Conservation (phyloP, 768 basidiomycete species). For the Podaxis mareebaensis region DNA sequence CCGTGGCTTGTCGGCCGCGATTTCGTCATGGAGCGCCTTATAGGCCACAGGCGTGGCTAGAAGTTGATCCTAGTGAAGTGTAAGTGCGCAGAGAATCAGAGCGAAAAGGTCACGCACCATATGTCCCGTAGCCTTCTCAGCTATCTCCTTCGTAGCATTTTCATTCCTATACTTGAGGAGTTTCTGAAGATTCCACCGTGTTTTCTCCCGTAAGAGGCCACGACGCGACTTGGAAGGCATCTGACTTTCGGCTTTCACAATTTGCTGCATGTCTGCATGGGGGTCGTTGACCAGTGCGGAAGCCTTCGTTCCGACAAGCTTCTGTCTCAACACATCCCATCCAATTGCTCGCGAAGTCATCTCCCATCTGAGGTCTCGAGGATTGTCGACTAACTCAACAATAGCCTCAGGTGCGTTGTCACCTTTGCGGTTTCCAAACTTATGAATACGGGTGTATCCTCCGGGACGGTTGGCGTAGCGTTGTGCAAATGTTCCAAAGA, state of each 20-base stretch:
- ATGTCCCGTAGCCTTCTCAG: slow-evolving; percentile 60
- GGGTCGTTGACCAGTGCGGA: slow-evolving; percentile 53
- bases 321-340: slow-evolving; percentile 71
- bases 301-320: slow-evolving; percentile 45
- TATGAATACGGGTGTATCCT: slow-evolving; percentile 94
- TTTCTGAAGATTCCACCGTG: slow-evolving; percentile 77
- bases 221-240: slow-evolving; percentile 36
- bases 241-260: slow-evolving; percentile 50
- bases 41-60: slow-evolving; percentile 63
- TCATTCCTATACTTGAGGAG: slow-evolving; percentile 58
- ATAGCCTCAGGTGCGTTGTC: slow-evolving; percentile 95
- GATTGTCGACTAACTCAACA: slow-evolving; percentile 93
- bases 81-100: slow-evolving; percentile 13
- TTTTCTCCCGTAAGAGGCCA: slow-evolving; percentile 57
- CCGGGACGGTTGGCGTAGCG: slow-evolving; percentile 85
- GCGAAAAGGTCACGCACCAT: slow-evolving; percentile 50
- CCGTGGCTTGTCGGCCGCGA: slow-evolving; percentile 34
- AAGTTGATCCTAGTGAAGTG: slow-evolving; percentile 55
- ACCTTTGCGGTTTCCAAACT: slow-evolving; percentile 84
- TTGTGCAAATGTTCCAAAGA: slow-evolving; percentile 76
- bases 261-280: slow-evolving; percentile 40
- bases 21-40: slow-evolving; percentile 45
- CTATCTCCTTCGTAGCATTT: slow-evolving; percentile 48
- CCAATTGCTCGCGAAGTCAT: slow-evolving; percentile 88
- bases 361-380: slow-evolving; percentile 84